Percentiles rank a stretch among this genome's conserved stretches.
Conservation (phyloP, 768 basidiomycete genomes). For the Naganishia onofrii region DNA sequence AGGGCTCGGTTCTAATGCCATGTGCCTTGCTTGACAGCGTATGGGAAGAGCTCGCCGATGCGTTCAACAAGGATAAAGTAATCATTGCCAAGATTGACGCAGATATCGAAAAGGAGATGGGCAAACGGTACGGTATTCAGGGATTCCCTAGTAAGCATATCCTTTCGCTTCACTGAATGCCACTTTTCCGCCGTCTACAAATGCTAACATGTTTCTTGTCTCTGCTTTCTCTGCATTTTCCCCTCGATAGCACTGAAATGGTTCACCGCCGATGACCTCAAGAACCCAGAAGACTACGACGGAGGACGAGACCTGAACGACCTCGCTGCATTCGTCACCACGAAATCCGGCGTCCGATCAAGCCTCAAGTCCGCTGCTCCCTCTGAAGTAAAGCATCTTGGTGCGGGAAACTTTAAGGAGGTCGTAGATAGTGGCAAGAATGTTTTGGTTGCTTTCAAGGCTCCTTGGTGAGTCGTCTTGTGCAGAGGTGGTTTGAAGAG, state of each 20-base stretch:
- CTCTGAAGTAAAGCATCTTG: constrained; percentile 66
- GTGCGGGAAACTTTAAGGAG: constrained; percentile 69
- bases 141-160: constrained; percentile 88
- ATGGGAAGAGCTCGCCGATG: constrained; percentile 85
- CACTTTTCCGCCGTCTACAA: too few relatives aligned
- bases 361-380: constrained; percentile 81
- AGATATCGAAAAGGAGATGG: constrained; percentile 74
- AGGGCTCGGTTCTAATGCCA: too few relatives aligned
- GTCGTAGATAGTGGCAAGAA: constrained; percentile 70
- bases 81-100: constrained; percentile 89
- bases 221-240: too few relatives aligned
- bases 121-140: constrained; percentile 69
- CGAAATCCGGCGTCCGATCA: constrained; percentile 77
- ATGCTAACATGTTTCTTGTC: too few relatives aligned
- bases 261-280: constrained; percentile 69
- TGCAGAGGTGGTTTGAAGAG: neutral
- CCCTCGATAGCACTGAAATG: constrained; percentile 91
- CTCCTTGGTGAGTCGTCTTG: constrained; percentile 53
- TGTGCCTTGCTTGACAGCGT: constrained; percentile 50
- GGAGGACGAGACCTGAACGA: constrained; percentile 77
- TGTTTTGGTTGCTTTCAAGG: constrained; percentile 67
- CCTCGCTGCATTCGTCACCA: constrained; percentile 67
- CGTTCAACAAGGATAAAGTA: constrained; percentile 74
- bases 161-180: too few relatives aligned
- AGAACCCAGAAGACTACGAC: constrained; percentile 64